Base-by-base conservation (phyloP, 208 protist genomes). In the Crithidia mellificae region DNA sequence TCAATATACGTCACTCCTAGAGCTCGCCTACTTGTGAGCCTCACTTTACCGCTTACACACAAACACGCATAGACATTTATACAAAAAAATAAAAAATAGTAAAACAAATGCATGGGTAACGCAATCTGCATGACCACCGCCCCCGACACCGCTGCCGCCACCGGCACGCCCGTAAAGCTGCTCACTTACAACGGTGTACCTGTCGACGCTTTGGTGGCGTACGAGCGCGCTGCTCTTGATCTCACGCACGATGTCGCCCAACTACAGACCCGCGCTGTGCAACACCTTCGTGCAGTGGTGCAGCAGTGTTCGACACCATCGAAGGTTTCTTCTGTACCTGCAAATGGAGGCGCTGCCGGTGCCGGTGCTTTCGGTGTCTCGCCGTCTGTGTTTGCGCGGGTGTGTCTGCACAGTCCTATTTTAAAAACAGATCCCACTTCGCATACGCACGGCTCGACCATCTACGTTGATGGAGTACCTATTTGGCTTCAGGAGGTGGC, bases 401-500 rank as follows among this genome's bases (percentile, higher is more conserved):
- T 15, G 41, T 46, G 41, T 46, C 17, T 46, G 41, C 17, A 38
- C 34, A 38, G 15, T 7, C 2, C 41, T 17, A 5, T 15, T 17
- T 46, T 46, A 7, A n/a, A 27, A 2, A 34, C 49, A 30, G 11
- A 30, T 32, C 50, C 12, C 50, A 36, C 2, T 27, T 6, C 29
- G 5, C 50, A 19, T 38, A 27, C 29, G 6, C 17, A 46, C 41
- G n/a, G 36, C 8, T 22, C 2, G 6, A 1, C 14, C 6, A 67
- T 49, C 25, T 86, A 84, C 61, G 55, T 61, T 8, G 72, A 74
- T 2, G 66, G 73, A 6, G 75, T 90, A 20, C 84, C 84, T 7
- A n/a, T 90, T 32, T 55, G 79, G 47, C 52, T 90, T 55, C 84
- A 90, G 29, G 84, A 90, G 27, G 44, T 86, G 2, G 78, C 70